A percentile compares a stretch with the other conserved stretches of the same genome.
Evolutionary conservation across 257 asterid species (phyloP).

Genomic region (Handroanthus guayacan): DNA sequence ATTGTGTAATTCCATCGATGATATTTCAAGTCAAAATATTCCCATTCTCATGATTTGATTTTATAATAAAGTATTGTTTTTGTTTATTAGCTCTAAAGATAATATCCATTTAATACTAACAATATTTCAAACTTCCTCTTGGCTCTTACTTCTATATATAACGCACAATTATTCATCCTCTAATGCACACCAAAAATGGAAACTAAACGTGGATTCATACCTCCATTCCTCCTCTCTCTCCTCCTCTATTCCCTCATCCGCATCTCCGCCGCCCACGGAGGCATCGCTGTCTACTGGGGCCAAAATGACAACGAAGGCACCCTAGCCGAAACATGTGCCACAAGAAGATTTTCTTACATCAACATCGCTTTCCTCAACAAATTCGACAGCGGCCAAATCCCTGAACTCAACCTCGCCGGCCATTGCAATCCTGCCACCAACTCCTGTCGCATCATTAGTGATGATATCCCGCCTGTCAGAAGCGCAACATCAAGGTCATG

Average conservation of each 20-base stretch:
- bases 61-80: not conserved
- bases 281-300: constrained; percentile 81
- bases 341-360: constrained; percentile 58
- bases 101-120: not conserved
- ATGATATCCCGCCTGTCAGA: constrained; percentile 59
- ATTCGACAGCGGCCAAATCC: constrained; percentile 71
- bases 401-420: constrained; percentile 78
- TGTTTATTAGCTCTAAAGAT: not conserved
- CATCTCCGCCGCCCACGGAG: constrained; percentile 42
- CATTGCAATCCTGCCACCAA: constrained; percentile 67
- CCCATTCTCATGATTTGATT: not conserved
- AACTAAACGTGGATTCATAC: constrained; percentile 17
- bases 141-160: constrained; percentile 28
- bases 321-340: constrained; percentile 71
- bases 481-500: constrained; percentile 57
- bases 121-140: not conserved
- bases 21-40: constrained; percentile 40
- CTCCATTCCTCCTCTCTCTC: constrained; percentile 33
- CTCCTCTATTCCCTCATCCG: constrained; percentile 35
- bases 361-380: constrained; percentile 67
- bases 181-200: constrained; percentile 36
- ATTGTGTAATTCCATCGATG: too few relatives aligned
- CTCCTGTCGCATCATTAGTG: constrained; percentile 51
- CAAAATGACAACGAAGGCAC: constrained; percentile 79
- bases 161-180: not conserved